These are phyloP conservation scores for Apostasia ramifera DNA, from an alignment of 106 monocot species.

Conservation along the genomic window DNA sequence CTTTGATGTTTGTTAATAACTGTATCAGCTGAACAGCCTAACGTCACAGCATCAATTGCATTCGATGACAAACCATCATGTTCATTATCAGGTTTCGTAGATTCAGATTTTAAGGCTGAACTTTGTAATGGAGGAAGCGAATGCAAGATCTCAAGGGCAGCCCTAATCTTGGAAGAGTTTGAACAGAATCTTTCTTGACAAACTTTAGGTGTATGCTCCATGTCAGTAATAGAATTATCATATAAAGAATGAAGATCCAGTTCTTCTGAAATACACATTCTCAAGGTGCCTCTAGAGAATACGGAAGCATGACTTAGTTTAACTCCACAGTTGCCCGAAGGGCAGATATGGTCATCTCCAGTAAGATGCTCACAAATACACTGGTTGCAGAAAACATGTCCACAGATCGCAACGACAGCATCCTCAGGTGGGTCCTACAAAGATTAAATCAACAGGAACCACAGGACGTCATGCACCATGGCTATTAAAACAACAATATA, in stretches of 20 bases:
- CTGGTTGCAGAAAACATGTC: slow-evolving; percentile 94
- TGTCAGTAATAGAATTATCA: slow-evolving; percentile 4
- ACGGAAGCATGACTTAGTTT: slow-evolving; percentile 51
- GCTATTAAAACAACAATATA: too few species aligned
- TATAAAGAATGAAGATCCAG: neutral
- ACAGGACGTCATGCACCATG: too few species aligned
- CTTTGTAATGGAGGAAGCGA: slow-evolving; percentile 44
- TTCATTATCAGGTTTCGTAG: slow-evolving; percentile 6
- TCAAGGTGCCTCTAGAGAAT: slow-evolving; percentile 60
- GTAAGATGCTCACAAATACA: slow-evolving; percentile 77
- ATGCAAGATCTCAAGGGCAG: slow-evolving; percentile 66
- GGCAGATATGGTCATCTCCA: slow-evolving; percentile 62
- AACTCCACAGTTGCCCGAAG: slow-evolving; percentile 47
- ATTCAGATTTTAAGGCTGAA: slow-evolving; percentile 1
- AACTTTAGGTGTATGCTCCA: neutral
- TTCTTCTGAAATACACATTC: slow-evolving; percentile 28
- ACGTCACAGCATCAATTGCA: slow-evolving; percentile 4
- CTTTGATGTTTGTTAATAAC: slow-evolving; percentile 5
- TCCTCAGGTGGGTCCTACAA: slow-evolving; percentile 89
- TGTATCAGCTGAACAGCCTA: neutral
- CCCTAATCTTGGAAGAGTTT: slow-evolving; percentile 76
- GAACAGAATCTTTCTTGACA: slow-evolving; percentile 7
- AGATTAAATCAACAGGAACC: neutral
- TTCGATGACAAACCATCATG: slow-evolving; percentile 10
- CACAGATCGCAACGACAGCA: slow-evolving; percentile 86